Base-by-base conservation (phyloP, 2,329 filamentous ascomycete species). In the Exophiala alcalophila region DNA sequence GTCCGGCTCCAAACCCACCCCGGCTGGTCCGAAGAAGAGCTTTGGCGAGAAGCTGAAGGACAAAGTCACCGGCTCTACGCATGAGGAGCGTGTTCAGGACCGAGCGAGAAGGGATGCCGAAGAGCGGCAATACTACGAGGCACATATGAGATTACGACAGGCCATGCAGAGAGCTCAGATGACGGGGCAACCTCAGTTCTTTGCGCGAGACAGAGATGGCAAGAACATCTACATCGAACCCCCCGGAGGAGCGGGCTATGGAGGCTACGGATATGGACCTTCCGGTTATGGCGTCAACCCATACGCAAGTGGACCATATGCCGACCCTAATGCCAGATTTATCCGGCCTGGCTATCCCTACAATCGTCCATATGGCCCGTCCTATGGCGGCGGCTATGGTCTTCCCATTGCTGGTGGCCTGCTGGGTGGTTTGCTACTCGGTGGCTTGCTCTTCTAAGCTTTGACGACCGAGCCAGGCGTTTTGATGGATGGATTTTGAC, bases 21-120 rank as follows among this genome's bases (percentile, higher is more conserved):
- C 52, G 52, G 35, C 45, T 56, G 58, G 10, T 3, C 43, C 4
- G 61, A 60, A 68, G 24, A 63, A 66, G 30, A 68, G 65, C 37
- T 67, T 79, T 15, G 76, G 76, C 1, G 69, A 77, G 42, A 74
- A 71, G 39, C 61, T 82, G 50, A 81, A 81, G 57, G 77, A 81
- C 60, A 75, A 73, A 52, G 53, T 81, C 11, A 82, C 78, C 0
- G 64, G 67, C 11, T 73, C 70, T 4, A 79, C 77, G 3, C 77
- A 81, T 57, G 63, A 71, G 16, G 63, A 81, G 55, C 73, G 78
- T 16, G 69, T 70, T 37, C 57, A 59, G 4, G 64, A 69, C 18
- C 69, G 78, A 4, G 52, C 53, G 2, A 58, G 62, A 21, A 69
- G 75, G 18, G 75, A 67, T 1, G 65, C 71, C 40, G 63, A 72